Percentiles rank a stretch among this genome's conserved stretches.
phyloP scores from a whole-genome alignment of 805 yeast species.

The Citeromyces matritensis region DNA sequence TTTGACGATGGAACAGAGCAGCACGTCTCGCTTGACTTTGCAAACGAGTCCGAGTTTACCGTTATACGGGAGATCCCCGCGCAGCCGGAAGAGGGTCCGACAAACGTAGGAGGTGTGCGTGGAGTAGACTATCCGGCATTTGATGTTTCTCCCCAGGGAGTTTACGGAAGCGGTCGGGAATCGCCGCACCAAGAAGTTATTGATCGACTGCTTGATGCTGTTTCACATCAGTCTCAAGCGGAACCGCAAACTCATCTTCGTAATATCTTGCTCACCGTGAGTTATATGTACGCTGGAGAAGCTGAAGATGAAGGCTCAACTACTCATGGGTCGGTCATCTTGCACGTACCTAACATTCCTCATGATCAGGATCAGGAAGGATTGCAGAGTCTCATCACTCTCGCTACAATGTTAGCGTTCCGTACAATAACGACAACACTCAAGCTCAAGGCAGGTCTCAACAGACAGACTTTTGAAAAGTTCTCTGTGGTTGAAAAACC shows the following conservation, averaged over 20 bases:
- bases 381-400: slow-evolving; percentile 41
- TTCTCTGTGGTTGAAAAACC: slow-evolving; percentile 20
- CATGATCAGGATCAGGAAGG: slow-evolving; percentile 42
- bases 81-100: neutral
- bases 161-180: slow-evolving; percentile 10
- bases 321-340: slow-evolving; percentile 37
- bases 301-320: slow-evolving; percentile 2
- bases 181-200: slow-evolving; percentile 2
- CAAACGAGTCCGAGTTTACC: slow-evolving; percentile 35
- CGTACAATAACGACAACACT: slow-evolving; percentile 40
- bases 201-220: neutral
- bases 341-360: slow-evolving; percentile 56
- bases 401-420: slow-evolving; percentile 60
- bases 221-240: neutral
- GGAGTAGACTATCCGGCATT: slow-evolving; percentile 20
- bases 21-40: slow-evolving; percentile 50
- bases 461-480: slow-evolving; percentile 33
- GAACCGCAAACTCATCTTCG: neutral
- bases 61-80: slow-evolving; percentile 4
- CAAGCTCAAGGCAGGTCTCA: slow-evolving; percentile 34
- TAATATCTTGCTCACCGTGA: slow-evolving; percentile 23
- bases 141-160: slow-evolving; percentile 17
- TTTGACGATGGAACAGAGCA: slow-evolving; percentile 27
- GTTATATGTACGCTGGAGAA: slow-evolving; percentile 15
- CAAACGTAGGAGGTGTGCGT: slow-evolving; percentile 8